Base-by-base conservation (phyloP, 371 early-diverging fungal species). In the Circinella minor region DNA sequence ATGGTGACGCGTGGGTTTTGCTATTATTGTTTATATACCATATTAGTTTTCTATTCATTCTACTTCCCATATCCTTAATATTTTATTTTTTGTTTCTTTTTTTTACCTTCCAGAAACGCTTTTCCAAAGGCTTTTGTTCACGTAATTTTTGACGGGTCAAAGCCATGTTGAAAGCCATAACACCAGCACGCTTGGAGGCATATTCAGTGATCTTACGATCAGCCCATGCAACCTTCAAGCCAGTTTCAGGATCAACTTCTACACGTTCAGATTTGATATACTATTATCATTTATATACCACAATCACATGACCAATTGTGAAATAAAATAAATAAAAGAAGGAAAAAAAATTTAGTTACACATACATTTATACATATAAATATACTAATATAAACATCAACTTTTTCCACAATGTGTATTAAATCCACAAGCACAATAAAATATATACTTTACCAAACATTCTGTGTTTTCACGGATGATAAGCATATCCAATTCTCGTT, bases 381-480 rank as follows among this genome's bases (percentile, higher is more conserved):
- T 27, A 27, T 27, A 43, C 3, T 43, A 43, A 43, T 9, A 43
- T 11, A 43, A 43, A 43, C 43, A 6, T 11, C 43, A 43, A 27
- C 27, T 27, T 27, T 27, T 27, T 27, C 2, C 27, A 1, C 27
- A 3, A n/a, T n/a, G 43, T 43, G 11, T 9, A 43, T 9, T 43
- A 43, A 43, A 9, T 9, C 3, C 9, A 6, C 43, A 3, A 6
- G 11, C 43, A 43, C 9, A 13, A 38, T 13, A 51, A 17, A n/a
- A 17, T 15, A 51, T 13, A 51, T 5, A 5, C 51, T 82, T 78
- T 88, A 95, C 95, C 83, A 98, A 86, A 72, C 97, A 97, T 78
- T 97, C 98, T 13, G 97, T 97, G 88, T 98, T 97, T 76, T 98
- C 98, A 79, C 97, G 91, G 67, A 97, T 91, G 72, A 98, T 96